phyloP scores from a whole-genome alignment of 345 rosid species.

The Acer saccharum region DNA sequence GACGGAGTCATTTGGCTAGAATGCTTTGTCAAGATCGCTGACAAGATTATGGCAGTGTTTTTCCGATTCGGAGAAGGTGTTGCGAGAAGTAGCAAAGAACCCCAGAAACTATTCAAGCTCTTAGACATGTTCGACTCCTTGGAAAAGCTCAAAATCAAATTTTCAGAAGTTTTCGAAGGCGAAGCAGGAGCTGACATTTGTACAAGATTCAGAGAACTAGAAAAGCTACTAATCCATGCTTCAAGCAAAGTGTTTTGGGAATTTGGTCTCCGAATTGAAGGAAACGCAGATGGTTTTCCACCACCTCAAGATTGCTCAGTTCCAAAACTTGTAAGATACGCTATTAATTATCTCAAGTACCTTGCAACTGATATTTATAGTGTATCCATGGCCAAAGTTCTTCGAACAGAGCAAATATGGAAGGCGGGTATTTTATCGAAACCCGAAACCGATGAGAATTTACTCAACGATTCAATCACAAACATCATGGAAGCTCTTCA shows the following conservation, averaged over 20 bases:
- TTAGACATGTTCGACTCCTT: conserved; percentile 62
- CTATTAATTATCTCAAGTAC: conserved; percentile 61
- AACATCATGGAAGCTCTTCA: conserved; percentile 63
- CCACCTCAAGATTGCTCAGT: conserved; percentile 59
- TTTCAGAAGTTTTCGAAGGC: conserved; percentile 52
- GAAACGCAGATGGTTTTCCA: conserved; percentile 53
- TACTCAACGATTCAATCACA: conserved; percentile 50
- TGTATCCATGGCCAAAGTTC: conserved; percentile 53
- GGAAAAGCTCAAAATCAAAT: conserved; percentile 48
- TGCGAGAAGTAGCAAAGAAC: conserved; percentile 62
- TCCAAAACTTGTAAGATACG: conserved; percentile 65
- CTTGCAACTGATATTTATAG: conserved; percentile 46
- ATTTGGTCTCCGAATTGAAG: conserved; percentile 67
- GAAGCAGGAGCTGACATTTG: conserved; percentile 65
- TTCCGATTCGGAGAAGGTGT: conserved; percentile 72
- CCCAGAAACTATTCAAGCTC: conserved; percentile 70
- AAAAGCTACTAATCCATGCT: conserved; percentile 57
- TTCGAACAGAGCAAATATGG: conserved; percentile 62
- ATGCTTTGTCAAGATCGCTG: conserved; percentile 64
- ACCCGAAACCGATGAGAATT: conserved; percentile 44
- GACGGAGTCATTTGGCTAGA: conserved; percentile 57
- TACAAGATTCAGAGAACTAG: conserved; percentile 55
- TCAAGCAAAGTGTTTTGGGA: conserved; percentile 67
- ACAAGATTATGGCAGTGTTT: conserved; percentile 72
- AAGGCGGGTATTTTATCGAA: conserved; percentile 53